A percentile compares a stretch with the other conserved stretches of the same genome.
Evolutionary conservation across 495 filamentous ascomycete genomes (phyloP).

Genomic region (Penicillium desertorum): DNA sequence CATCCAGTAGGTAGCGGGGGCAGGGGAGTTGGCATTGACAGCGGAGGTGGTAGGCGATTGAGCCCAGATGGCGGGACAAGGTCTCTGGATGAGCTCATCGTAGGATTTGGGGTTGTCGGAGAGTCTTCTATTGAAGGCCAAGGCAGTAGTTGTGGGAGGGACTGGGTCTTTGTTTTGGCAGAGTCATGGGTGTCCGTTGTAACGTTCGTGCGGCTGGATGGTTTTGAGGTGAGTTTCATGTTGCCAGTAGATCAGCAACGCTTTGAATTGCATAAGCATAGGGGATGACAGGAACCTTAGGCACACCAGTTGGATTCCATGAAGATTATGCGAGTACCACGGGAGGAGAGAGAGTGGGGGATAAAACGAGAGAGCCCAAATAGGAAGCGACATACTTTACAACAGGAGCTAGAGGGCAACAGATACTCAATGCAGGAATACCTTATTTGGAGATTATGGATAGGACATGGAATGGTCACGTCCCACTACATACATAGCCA

Average conservation of each 20-base stretch:
- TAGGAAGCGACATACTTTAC: constrained; percentile 24
- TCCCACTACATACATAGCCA: too few relatives aligned
- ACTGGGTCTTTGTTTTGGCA: background rate
- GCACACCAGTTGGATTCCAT: constrained; percentile 24
- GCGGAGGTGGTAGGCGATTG: constrained; percentile 40
- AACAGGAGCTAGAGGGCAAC: too few relatives aligned
- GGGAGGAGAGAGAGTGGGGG: background rate
- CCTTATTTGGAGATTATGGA: too few relatives aligned
- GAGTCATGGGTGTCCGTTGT: background rate
- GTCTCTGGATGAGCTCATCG: constrained; percentile 40
- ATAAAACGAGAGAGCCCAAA: constrained; percentile 13
- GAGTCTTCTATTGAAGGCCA: constrained; percentile 29
- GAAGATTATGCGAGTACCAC: background rate
- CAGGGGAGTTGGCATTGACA: constrained; percentile 44
- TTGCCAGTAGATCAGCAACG: background rate
- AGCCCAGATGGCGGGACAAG: constrained; percentile 42
- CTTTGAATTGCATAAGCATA: background rate
- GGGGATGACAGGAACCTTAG: background rate
- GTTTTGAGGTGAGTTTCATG: background rate
- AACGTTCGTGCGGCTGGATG: background rate
- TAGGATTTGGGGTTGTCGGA: constrained; percentile 17
- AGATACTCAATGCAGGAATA: too few relatives aligned
- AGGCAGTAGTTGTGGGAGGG: constrained; percentile 25
- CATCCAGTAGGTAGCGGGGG: constrained; percentile 71
- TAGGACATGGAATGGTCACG: too few relatives aligned